phyloP scores from a whole-genome alignment of 2,329 filamentous ascomycete species.

The Arthrocladium fulminans region DNA sequence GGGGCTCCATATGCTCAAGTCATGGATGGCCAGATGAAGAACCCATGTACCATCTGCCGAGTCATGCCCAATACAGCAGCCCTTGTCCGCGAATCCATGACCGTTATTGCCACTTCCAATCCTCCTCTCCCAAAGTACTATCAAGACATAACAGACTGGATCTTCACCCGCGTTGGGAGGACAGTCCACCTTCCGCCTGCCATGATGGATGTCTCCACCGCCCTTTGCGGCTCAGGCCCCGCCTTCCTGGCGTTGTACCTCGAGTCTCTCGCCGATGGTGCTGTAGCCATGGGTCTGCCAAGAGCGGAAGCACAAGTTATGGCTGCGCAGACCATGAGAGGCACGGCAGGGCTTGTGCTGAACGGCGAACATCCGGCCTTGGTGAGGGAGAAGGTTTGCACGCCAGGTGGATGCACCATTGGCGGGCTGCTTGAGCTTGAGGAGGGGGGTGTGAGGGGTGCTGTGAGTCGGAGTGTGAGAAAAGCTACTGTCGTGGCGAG shows the following conservation, averaged over 20 bases:
- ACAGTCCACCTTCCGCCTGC: conserved; percentile 16
- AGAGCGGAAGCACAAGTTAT: conserved; percentile 51
- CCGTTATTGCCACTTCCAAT: conserved; percentile 56
- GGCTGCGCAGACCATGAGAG: conserved; percentile 55
- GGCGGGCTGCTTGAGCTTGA: conserved; percentile 58
- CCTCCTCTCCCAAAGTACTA: conserved; percentile 39
- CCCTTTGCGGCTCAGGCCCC: conserved; percentile 45
- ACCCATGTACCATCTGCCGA: conserved; percentile 52
- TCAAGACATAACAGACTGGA: conserved; percentile 43
- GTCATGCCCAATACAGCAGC: conserved; percentile 81
- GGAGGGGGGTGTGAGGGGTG: conserved; percentile 65
- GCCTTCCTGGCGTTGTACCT: conserved; percentile 53
- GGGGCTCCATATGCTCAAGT: conserved; percentile 41
- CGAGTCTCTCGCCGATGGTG: conserved; percentile 53
- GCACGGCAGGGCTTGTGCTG: conserved; percentile 50
- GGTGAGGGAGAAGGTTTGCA: conserved; percentile 52
- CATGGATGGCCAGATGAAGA: conserved; percentile 21
- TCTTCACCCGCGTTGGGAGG: conserved; percentile 45
- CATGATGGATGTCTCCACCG: conserved; percentile 24
- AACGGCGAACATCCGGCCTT: conserved; percentile 52
- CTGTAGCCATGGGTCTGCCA: conserved; percentile 54
- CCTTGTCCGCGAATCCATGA: conserved; percentile 72
- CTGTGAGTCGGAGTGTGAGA: conserved; percentile 57
- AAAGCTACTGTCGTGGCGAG: conserved; percentile 53
- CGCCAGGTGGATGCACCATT: conserved; percentile 56